These are phyloP conservation scores for Kluyveromyces nonfermentans DNA, from an alignment of 805 yeast genomes.

Conservation along the genomic window DNA sequence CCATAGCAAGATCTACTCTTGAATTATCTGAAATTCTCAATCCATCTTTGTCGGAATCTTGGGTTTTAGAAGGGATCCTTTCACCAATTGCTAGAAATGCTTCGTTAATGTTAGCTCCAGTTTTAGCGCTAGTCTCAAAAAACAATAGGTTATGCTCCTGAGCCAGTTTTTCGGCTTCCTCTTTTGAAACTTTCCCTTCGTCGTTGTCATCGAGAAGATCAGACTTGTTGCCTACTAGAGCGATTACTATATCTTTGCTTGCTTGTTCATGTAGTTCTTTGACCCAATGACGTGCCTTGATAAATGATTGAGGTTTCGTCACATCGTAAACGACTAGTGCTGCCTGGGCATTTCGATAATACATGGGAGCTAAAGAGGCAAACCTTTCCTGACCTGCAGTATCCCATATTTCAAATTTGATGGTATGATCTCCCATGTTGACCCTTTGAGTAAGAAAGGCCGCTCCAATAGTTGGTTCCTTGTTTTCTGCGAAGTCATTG, in stretches of 20 bases:
- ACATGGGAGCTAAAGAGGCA: slow-evolving; percentile 94
- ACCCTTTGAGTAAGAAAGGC: slow-evolving; percentile 94
- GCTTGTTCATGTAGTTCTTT: slow-evolving; percentile 94
- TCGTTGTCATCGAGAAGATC: slow-evolving; percentile 57
- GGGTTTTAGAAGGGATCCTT: slow-evolving; percentile 52
- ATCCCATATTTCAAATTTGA: slow-evolving; percentile 92
- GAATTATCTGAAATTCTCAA: slow-evolving; percentile 20
- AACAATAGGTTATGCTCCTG: slow-evolving; percentile 85
- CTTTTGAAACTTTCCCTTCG: slow-evolving; percentile 61
- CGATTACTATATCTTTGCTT: slow-evolving; percentile 81
- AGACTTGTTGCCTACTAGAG: slow-evolving; percentile 86
- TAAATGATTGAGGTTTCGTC: slow-evolving; percentile 88
- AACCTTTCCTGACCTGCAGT: slow-evolving; percentile 98
- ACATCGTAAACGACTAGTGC: slow-evolving; percentile 93
- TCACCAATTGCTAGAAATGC: slow-evolving; percentile 86
- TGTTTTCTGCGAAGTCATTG: slow-evolving; percentile 93
- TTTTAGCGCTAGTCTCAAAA: slow-evolving; percentile 92
- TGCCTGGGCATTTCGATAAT: slow-evolving; percentile 94
- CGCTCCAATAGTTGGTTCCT: slow-evolving; percentile 97
- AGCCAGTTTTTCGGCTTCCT: slow-evolving; percentile 82
- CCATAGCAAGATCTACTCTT: slow-evolving; percentile 28
- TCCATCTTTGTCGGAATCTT: slow-evolving; percentile 11
- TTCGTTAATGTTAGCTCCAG: slow-evolving; percentile 80
- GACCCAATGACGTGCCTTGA: slow-evolving; percentile 97
- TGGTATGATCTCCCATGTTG: slow-evolving; percentile 72